A percentile compares a stretch with the other conserved stretches of the same genome.
Evolutionary conservation across 768 basidiomycete species (phyloP).

Genomic region (Xanthoconium purpureum): DNA sequence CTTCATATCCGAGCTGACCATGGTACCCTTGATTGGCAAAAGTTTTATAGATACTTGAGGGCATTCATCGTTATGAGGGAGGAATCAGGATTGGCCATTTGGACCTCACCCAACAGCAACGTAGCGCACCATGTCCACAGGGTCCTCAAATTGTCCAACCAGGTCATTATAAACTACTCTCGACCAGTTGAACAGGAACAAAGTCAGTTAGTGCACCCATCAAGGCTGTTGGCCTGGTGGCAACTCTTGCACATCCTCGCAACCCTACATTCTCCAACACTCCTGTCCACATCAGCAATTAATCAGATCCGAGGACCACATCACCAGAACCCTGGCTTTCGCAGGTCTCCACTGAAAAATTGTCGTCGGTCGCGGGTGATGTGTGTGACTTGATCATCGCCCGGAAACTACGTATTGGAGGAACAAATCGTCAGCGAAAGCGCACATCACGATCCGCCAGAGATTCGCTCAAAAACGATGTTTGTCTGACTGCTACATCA

Average conservation of each 20-base stretch:
- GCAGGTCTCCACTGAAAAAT: no score
- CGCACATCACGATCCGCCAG: no score
- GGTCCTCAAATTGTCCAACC: neutral
- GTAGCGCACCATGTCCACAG: neutral
- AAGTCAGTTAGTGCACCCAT: neutral
- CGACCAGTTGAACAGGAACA: neutral
- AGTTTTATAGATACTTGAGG: neutral
- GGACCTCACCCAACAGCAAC: neutral
- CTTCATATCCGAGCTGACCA: neutral
- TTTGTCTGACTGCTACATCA: no score
- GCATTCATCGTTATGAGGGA: neutral
- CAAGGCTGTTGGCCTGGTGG: neutral
- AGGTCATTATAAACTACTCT: neutral
- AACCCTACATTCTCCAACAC: neutral
- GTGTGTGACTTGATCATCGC: no score
- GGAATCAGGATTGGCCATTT: neutral
- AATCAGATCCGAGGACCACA: neutral
- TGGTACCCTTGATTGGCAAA: neutral
- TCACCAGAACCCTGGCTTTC: no score
- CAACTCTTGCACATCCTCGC: neutral
- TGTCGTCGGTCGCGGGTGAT: no score
- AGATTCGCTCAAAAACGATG: no score
- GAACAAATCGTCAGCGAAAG: no score
- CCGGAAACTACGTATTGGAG: no score
- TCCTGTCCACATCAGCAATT: neutral